Percentiles rank a stretch among this genome's conserved stretches.
These are phyloP conservation scores for Spinacia oleracea DNA, from an alignment of 179 eudicot species.

Conservation along the genomic window DNA sequence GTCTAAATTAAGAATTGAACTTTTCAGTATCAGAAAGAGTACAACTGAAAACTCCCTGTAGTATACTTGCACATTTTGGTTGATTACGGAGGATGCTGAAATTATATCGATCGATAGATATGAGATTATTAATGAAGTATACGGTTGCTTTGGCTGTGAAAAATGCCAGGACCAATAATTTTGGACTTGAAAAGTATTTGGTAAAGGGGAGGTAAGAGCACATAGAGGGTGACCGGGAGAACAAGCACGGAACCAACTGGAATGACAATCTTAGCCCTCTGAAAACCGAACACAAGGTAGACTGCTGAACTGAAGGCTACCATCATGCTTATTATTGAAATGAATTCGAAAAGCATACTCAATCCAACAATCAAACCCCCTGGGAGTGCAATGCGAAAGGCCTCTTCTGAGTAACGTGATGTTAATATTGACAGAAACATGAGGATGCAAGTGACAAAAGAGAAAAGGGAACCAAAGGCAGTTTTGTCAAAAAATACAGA, in stretches of 20 bases:
- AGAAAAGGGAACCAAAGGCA: constrained; percentile 34
- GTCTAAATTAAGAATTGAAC: too few species aligned
- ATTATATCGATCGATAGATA: too few species aligned
- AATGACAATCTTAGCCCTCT: constrained; percentile 16
- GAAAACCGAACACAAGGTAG: constrained; percentile 28
- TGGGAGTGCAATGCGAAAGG: constrained; percentile 35
- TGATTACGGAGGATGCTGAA: too few species aligned
- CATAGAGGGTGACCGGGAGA: constrained; percentile 21
- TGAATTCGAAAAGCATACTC: constrained; percentile 31
- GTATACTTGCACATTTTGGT: too few species aligned
- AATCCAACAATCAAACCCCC: constrained; percentile 34
- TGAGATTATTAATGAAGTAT: constrained; percentile 14
- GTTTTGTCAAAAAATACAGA: constrained; percentile 4
- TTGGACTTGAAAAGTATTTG: constrained; percentile 20
- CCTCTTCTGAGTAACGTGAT: constrained; percentile 35
- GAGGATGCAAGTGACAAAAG: constrained; percentile 32
- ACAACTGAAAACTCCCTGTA: too few species aligned
- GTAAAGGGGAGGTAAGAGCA: constrained; percentile 28
- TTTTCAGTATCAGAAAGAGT: too few species aligned
- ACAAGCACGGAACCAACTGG: constrained; percentile 16
- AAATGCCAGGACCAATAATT: constrained; percentile 27
- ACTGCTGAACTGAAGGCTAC: constrained; percentile 32
- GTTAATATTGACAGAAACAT: constrained; percentile 47
- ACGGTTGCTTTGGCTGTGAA: constrained; percentile 20
- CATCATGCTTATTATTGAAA: constrained; percentile 37